Percentiles rank a stretch among this genome's conserved stretches.
Conservation (phyloP, 2,329 filamentous ascomycete genomes). For the Zymoseptoria ardabiliae region DNA sequence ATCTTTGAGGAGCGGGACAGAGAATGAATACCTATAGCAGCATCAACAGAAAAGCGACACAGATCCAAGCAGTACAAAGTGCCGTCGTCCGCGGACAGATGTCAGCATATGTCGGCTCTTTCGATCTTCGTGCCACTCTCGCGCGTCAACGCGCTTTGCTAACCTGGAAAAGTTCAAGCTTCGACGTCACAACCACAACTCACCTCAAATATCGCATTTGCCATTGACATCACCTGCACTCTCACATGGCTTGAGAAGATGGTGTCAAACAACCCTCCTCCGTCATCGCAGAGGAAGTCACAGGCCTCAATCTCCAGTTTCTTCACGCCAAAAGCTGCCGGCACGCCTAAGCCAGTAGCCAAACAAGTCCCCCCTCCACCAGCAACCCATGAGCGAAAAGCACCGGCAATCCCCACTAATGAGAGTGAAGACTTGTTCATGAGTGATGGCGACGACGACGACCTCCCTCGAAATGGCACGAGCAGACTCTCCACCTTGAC, state of each 20-base stretch:
- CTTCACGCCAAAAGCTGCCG: conserved; percentile 25
- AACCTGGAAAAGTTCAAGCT: not conserved
- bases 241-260: not conserved
- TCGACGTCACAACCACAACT: not conserved
- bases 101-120: no score
- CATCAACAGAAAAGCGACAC: not conserved
- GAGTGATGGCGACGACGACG: conserved; percentile 24
- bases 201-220: not conserved
- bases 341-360: conserved; percentile 20
- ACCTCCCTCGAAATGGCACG: conserved; percentile 11
- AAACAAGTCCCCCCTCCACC: conserved; percentile 6
- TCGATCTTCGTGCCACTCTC: not conserved
- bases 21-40: not conserved
- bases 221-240: not conserved
- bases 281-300: conserved; percentile 48
- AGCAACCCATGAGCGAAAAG: conserved; percentile 5
- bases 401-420: not conserved
- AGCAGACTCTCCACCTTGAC: conserved; percentile 3
- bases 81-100: no score
- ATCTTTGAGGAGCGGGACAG: not conserved
- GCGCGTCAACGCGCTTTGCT: not conserved
- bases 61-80: not conserved
- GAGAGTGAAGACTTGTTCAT: conserved; percentile 16
- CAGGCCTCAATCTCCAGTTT: conserved; percentile 67
- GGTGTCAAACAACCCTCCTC: not conserved